phyloP scores from a whole-genome alignment of 2,329 filamentous ascomycete species.

The Diplocarpon mali region DNA sequence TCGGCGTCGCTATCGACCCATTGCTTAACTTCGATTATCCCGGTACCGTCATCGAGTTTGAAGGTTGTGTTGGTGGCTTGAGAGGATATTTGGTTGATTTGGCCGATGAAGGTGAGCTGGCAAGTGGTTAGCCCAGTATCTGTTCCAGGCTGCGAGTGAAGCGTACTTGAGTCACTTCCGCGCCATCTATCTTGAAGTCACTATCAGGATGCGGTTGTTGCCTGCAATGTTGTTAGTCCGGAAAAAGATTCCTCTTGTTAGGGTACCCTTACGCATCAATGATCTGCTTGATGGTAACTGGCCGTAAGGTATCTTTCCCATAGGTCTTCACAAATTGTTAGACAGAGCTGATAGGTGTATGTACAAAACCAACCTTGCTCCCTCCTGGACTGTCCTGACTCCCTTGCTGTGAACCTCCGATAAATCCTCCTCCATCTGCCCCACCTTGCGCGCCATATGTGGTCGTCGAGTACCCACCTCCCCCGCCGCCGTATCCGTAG shows the following conservation, averaged over 20 bases:
- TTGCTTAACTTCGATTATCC: conserved; percentile 80
- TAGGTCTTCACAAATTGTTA: conserved; percentile 30
- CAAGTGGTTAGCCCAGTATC: conserved; percentile 2
- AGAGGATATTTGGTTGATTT: conserved; percentile 76
- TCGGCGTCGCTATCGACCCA: conserved; percentile 48
- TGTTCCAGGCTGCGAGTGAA: background rate
- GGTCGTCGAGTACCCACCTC: conserved; percentile 23
- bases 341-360: background rate
- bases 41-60: conserved; percentile 90
- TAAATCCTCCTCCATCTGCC: conserved; percentile 51
- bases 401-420: conserved; percentile 49
- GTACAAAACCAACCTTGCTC: conserved; percentile 31
- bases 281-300: conserved; percentile 92
- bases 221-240: conserved; percentile 8
- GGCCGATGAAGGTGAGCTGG: conserved; percentile 77
- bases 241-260: background rate
- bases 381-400: conserved; percentile 39
- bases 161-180: conserved; percentile 49
- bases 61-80: conserved; percentile 89
- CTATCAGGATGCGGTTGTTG: conserved; percentile 62
- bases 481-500: conserved; percentile 19
- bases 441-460: conserved; percentile 40
- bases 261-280: conserved; percentile 47
- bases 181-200: conserved; percentile 75
- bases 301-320: conserved; percentile 76